These are phyloP conservation scores for Silene vulgaris DNA, from an alignment of 179 eudicot genomes.

Conservation along the genomic window DNA sequence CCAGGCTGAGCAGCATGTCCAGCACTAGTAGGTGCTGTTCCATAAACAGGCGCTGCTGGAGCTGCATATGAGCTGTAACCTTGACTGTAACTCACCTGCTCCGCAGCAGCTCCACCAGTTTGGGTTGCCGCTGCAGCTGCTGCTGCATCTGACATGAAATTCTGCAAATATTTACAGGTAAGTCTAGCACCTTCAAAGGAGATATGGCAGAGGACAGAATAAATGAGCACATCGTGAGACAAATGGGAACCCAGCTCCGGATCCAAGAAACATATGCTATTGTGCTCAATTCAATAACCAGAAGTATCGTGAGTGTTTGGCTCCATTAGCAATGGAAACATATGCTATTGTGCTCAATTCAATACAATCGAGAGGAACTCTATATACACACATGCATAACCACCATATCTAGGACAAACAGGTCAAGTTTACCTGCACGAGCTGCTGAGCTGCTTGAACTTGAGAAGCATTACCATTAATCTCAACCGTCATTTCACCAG, in stretches of 20 bases:
- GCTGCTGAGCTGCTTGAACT: constrained; percentile 50
- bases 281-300: too few species aligned
- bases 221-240: not conserved
- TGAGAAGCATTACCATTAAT: constrained; percentile 39
- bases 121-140: constrained; percentile 35
- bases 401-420: not conserved
- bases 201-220: not conserved
- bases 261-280: not conserved
- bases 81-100: constrained; percentile 32
- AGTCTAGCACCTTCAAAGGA: too few species aligned
- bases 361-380: not conserved
- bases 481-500: constrained; percentile 51
- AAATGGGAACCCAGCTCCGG: not conserved
- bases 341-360: too few species aligned
- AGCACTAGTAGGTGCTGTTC: constrained; percentile 33
- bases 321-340: too few species aligned
- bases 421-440: constrained; percentile 33
- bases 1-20: constrained; percentile 44
- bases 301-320: too few species aligned
- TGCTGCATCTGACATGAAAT: constrained; percentile 46
- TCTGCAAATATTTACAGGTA: constrained; percentile 26
- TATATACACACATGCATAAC: not conserved
- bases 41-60: constrained; percentile 35
- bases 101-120: constrained; percentile 29
- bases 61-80: constrained; percentile 36